Evolutionary conservation across 306 rosid genomes (phyloP).

Genomic region (Rosa persica): DNA sequence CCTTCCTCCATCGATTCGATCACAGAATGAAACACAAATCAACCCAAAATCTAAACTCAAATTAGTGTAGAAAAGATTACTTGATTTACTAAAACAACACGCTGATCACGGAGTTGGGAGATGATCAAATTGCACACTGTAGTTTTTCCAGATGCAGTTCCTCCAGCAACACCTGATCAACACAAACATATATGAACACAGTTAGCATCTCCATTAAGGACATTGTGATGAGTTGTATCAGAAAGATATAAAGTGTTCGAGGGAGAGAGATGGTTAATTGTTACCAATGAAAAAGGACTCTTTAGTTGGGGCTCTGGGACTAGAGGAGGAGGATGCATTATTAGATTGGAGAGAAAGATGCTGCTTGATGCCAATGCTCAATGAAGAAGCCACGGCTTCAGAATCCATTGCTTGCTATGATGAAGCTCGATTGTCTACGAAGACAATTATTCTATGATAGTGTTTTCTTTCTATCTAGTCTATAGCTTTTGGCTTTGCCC

Average conservation of each 20-base stretch:
- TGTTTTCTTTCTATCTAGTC: neutral
- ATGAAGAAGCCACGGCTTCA: neutral
- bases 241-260: neutral
- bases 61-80: neutral
- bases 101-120: slow-evolving; percentile 28
- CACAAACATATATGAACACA: neutral
- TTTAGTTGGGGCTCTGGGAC: neutral
- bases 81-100: slow-evolving; percentile 27
- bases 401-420: slow-evolving; percentile 12
- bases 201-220: neutral
- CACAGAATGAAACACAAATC: neutral
- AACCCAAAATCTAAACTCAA: neutral
- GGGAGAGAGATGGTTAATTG: neutral
- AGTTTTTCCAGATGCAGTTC: slow-evolving; percentile 29
- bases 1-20: neutral
- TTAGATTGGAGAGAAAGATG: neutral
- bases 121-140: slow-evolving; percentile 29
- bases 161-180: slow-evolving; percentile 26
- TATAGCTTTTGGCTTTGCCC: neutral
- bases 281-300: slow-evolving; percentile 23
- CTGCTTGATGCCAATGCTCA: slow-evolving; percentile 8
- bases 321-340: neutral
- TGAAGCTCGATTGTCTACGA: neutral
- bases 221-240: neutral
- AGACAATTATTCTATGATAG: neutral